Evolutionary conservation across 768 basidiomycete genomes (phyloP).

Genomic region (Strobilomyces dryophilus): DNA sequence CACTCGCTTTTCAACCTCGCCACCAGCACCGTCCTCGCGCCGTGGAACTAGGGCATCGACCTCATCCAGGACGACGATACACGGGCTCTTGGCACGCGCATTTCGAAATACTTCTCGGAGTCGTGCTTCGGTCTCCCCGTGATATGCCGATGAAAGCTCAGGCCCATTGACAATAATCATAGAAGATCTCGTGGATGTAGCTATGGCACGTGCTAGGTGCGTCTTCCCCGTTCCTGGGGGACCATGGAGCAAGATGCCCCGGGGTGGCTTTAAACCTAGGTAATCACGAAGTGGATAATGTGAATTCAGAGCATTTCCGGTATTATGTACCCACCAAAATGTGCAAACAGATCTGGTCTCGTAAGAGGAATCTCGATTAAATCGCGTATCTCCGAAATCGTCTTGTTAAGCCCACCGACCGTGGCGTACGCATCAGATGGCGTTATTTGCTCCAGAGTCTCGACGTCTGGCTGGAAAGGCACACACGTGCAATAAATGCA

Average conservation of each 20-base stretch:
- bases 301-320: constrained; percentile 12
- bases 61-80: constrained; percentile 94
- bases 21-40: constrained; percentile 84
- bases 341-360: constrained; percentile 73
- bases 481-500: constrained; percentile 11
- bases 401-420: constrained; percentile 85
- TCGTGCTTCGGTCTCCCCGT: constrained; percentile 93
- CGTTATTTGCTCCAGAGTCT: constrained; percentile 41
- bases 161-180: constrained; percentile 96
- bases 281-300: constrained; percentile 3
- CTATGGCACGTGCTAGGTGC: constrained; percentile 91
- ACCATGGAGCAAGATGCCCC: constrained; percentile 91
- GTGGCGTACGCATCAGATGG: constrained; percentile 63
- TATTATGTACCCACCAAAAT: constrained; percentile 52
- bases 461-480: constrained; percentile 39
- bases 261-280: constrained; percentile 88
- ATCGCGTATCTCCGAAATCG: constrained; percentile 82
- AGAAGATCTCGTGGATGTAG: constrained; percentile 77
- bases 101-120: constrained; percentile 87
- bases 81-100: constrained; percentile 77
- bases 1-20: constrained; percentile 94
- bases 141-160: constrained; percentile 91
- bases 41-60: constrained; percentile 92
- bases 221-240: constrained; percentile 99
- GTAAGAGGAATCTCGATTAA: constrained; percentile 83